These are phyloP conservation scores for Leccinum angustisporum DNA, from an alignment of 1,284 basidiomycete genomes.

Conservation along the genomic window DNA sequence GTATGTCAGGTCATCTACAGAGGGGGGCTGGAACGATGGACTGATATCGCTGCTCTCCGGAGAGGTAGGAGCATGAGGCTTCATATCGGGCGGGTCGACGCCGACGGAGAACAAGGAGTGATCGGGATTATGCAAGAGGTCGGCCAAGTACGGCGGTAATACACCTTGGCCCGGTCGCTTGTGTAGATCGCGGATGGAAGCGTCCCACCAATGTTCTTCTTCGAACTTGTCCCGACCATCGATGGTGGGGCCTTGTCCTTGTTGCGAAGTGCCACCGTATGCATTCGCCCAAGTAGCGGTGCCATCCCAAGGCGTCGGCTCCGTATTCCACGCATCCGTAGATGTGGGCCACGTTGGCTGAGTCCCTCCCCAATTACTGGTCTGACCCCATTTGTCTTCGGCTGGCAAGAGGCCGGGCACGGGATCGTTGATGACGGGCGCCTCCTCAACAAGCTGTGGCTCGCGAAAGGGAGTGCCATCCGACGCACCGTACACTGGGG, in stretches of 20 bases:
- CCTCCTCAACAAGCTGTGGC: conserved; percentile 45
- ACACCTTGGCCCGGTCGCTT: conserved; percentile 66
- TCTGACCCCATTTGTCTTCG: conserved; percentile 16
- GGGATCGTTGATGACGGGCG: conserved; percentile 28
- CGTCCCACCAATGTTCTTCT: conserved; percentile 69
- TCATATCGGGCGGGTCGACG: conserved; percentile 40
- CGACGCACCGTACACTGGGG: conserved; percentile 29
- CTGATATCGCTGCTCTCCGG: conserved; percentile 23
- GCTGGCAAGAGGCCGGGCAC: conserved; percentile 33
- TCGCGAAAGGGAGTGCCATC: conserved; percentile 40
- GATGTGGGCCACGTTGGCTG: conserved; percentile 15
- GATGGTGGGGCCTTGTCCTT: conserved; percentile 40
- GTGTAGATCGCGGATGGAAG: conserved; percentile 40
- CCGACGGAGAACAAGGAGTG: conserved; percentile 68
- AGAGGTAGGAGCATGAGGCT: conserved; percentile 18
- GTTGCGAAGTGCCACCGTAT: conserved; percentile 22
- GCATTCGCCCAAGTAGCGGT: conserved; percentile 22
- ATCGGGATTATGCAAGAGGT: conserved; percentile 64
- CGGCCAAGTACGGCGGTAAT: conserved; percentile 62
- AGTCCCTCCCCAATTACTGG: conserved; percentile 23
- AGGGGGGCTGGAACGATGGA: conserved; percentile 29
- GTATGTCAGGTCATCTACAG: conserved; percentile 55
- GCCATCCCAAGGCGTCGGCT: conserved; percentile 28
- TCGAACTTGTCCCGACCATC: conserved; percentile 55
- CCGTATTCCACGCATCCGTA: conserved; percentile 23